Conservation (phyloP, 371 early-diverging fungal genomes). For the Batkoa obscura region DNA sequence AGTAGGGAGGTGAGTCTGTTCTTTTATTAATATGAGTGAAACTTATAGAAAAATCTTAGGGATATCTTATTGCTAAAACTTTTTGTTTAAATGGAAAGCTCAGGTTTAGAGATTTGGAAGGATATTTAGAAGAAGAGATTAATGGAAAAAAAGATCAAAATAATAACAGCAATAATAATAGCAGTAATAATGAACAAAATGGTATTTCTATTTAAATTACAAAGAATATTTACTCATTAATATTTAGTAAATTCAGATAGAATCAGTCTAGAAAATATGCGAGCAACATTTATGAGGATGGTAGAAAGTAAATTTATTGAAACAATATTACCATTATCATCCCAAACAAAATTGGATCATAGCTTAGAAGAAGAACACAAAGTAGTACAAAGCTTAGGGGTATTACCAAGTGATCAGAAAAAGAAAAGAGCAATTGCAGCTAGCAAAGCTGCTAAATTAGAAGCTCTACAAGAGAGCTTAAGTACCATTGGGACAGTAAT, state of each 20-base stretch:
- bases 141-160: background rate
- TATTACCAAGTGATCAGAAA: background rate
- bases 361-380: background rate
- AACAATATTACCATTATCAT: background rate
- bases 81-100: constrained; percentile 1
- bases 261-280: background rate
- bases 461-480: background rate
- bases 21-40: background rate
- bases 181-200: no score
- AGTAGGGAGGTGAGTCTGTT: background rate
- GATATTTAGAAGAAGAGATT: background rate
- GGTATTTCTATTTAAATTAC: no score
- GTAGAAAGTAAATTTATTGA: background rate
- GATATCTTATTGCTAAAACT: background rate
- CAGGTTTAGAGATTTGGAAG: background rate
- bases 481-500: no score
- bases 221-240: no score
- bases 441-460: background rate
- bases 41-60: background rate
- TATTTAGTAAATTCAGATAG: no score
- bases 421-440: background rate
- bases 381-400: background rate
- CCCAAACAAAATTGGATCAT: background rate
- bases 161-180: no score
- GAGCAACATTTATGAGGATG: background rate